Evolutionary conservation across 2,329 filamentous ascomycete genomes (phyloP), one percentile per base, ranked within the genome.

Genomic region (Beauveria medogensis): DNA sequence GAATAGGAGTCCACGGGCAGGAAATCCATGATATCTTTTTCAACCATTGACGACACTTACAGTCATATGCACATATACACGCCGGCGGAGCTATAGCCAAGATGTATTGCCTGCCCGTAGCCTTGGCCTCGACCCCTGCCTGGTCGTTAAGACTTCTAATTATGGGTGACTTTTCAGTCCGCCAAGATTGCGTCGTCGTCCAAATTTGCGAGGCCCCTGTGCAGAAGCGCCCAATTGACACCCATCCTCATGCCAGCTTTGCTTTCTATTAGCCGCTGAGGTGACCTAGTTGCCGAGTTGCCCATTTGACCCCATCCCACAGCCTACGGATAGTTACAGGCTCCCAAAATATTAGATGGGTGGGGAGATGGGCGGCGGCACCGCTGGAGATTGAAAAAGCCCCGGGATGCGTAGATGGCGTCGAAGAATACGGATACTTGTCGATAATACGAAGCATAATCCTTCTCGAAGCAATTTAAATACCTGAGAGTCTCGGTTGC

Each of bases 21-120:
- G 16, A 2, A n/a, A 14, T 5, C 16, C 22, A 34, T 8, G 30
- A n/a, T 34, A 48, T n/a, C 5, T 16, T 28, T 55, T n/a, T 6
- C 3, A 30, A 28, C 41, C 8, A 20, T 44, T 16, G 18, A 58
- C 44, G n/a, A 44, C 24, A 44, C 5, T 18, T 22, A 40, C 48
- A 12, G 46, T 24, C 46, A 48, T 22, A 18, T n/a, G 28, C 28
- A 40, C 20, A 37, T 40, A 30, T 28, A 22, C 28, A 52, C 14
- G 22, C 22, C 44, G 10, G 26, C 47, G 50, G 57, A 44, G 57
- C 57, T 54, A 46, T 59, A 59, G 40, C 57, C 50, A 47, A 54
- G 57, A 59, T 54, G 57, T 50, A 53, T n/a, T 34, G 40, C 24
- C 48, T n/a, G 47, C 26, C 57, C 41, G 34, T 12, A 51, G 3